These are phyloP conservation scores for Pseudonitzschia multiseries DNA, from an alignment of 108 stramenopile genomes.

Conservation along the genomic window DNA sequence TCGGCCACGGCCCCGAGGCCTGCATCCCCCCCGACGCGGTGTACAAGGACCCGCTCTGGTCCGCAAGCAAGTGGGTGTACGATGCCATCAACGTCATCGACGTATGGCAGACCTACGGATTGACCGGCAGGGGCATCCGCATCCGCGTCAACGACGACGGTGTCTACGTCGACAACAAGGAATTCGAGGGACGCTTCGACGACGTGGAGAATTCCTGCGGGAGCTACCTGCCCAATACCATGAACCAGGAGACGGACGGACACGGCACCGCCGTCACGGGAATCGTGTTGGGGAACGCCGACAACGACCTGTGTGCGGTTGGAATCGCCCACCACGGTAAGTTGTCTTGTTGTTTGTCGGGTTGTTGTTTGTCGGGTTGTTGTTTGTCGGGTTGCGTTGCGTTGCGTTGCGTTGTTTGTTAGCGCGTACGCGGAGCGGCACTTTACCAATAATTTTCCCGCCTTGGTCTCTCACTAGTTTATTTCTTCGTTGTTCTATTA, in stretches of 20 bases:
- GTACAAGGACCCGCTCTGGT: conserved; percentile 30
- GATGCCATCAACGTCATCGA: conserved; percentile 33
- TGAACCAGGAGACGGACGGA: background rate
- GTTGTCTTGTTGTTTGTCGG: no score
- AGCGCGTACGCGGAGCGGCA: no score
- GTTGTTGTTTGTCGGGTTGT: no score
- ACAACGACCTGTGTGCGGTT: conserved; percentile 31
- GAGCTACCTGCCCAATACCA: conserved; percentile 12
- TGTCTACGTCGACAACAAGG: conserved; percentile 29
- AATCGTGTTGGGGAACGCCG: conserved; percentile 14
- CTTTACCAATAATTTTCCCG: no score
- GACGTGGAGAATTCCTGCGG: conserved; percentile 27
- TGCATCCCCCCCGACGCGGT: background rate
- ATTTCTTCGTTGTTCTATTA: no score
- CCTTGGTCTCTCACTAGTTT: no score
- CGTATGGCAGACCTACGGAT: conserved; percentile 32
- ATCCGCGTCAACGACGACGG: conserved; percentile 49
- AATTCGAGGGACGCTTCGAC: conserved; percentile 38
- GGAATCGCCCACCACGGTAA: conserved; percentile 31
- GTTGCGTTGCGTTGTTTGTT: no score
- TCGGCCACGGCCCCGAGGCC: background rate
- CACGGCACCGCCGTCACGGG: conserved; percentile 38
- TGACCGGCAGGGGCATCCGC: conserved; percentile 26
- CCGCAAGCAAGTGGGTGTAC: conserved; percentile 31
- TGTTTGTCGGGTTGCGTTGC: no score